Conservation (phyloP, 495 filamentous ascomycete genomes). For the Rostrohypoxylon terebratum region DNA sequence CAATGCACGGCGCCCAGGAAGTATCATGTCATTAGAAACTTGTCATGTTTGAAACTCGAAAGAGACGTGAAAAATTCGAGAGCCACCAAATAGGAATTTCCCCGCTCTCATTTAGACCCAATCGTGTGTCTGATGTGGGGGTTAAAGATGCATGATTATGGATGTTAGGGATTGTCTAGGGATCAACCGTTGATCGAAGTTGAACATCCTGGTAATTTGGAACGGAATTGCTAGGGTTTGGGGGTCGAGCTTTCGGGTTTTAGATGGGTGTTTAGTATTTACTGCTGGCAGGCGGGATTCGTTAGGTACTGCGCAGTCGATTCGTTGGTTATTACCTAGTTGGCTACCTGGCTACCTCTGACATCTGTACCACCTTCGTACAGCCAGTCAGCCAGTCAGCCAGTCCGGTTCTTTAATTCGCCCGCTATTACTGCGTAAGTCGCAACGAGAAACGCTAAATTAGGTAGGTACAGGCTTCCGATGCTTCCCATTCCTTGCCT, state of each 20-base stretch:
- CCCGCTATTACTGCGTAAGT: constrained; percentile 4
- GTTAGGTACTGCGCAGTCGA: not conserved
- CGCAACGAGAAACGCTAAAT: constrained; percentile 18
- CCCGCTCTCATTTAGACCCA: constrained; percentile 41
- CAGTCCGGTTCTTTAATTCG: not conserved
- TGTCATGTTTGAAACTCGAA: constrained; percentile 37
- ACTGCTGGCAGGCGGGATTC: constrained; percentile 14
- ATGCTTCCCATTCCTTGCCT: not conserved
- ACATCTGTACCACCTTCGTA: not conserved
- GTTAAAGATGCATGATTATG: constrained; percentile 20
- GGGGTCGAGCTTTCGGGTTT: constrained; percentile 12
- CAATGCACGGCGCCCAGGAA: not conserved
- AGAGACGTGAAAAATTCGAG: constrained; percentile 27
- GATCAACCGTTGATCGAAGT: constrained; percentile 37
- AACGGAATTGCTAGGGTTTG: constrained; percentile 27
- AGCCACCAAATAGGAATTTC: constrained; percentile 44
- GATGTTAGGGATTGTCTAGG: not conserved
- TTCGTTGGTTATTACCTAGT: not conserved
- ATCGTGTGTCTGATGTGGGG: constrained; percentile 40
- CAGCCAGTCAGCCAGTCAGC: not conserved
- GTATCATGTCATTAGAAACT: constrained; percentile 23
- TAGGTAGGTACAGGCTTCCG: constrained; percentile 28
- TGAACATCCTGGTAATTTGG: constrained; percentile 11
- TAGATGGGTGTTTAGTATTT: constrained; percentile 6
- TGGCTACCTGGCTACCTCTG: too few relatives aligned